Percentiles rank a stretch among this genome's conserved stretches.
Conservation (phyloP, 352 stramenopile genomes). For the Phytopythium ostracodes region DNA sequence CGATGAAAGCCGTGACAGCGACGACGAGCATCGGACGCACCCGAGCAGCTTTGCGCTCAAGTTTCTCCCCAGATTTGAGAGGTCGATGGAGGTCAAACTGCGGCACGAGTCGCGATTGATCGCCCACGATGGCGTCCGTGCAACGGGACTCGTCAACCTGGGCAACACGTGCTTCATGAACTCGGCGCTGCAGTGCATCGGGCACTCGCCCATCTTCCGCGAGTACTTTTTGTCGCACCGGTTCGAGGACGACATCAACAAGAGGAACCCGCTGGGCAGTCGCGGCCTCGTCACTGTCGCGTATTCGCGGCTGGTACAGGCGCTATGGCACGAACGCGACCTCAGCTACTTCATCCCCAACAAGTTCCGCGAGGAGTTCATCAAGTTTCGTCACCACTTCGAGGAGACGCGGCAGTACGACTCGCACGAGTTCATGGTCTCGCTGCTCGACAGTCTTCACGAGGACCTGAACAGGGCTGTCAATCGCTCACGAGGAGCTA, state of each 20-base stretch:
- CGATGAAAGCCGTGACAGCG: conserved; percentile 10
- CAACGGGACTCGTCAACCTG: conserved; percentile 73
- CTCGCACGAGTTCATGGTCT: conserved; percentile 93
- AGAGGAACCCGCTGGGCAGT: conserved; percentile 90
- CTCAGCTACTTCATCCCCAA: conserved; percentile 42
- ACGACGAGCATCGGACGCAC: conserved; percentile 1
- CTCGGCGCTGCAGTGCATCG: conserved; percentile 90
- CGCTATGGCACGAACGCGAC: conserved; percentile 58
- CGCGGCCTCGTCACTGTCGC: conserved; percentile 87
- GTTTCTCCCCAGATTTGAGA: conserved; percentile 5
- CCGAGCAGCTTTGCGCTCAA: not conserved
- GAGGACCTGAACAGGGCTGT: conserved; percentile 96
- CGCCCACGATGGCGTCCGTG: conserved; percentile 34
- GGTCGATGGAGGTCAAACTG: conserved; percentile 13
- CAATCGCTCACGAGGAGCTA: conserved; percentile 9
- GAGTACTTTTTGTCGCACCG: conserved; percentile 94
- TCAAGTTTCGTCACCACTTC: conserved; percentile 52
- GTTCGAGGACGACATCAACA: conserved; percentile 93
- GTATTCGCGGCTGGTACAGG: conserved; percentile 79
- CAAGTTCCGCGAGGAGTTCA: conserved; percentile 70
- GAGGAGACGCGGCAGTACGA: conserved; percentile 93
- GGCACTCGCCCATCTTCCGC: conserved; percentile 91
- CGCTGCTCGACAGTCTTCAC: conserved; percentile 97
- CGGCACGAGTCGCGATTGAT: conserved; percentile 25
- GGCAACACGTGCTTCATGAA: conserved; percentile 91